A percentile compares a stretch with the other conserved stretches of the same genome.
phyloP scores from a whole-genome alignment of 768 basidiomycete genomes.

The Pisolithus orientalis region DNA sequence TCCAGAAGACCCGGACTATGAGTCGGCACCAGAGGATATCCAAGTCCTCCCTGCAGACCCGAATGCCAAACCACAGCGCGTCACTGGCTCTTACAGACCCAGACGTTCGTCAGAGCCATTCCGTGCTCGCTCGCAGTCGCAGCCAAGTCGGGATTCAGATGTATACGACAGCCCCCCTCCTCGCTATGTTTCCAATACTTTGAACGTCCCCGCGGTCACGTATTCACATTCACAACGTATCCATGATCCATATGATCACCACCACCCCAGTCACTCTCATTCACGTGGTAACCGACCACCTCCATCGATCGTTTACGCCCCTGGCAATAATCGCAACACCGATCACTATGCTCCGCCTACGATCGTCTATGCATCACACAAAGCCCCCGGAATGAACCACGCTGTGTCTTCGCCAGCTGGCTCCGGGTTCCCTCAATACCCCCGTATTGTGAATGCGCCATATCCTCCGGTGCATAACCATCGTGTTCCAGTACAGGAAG shows the following conservation, averaged over 20 bases:
- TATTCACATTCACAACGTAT: constrained; percentile 38
- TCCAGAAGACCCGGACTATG: constrained; percentile 13
- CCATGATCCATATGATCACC: constrained; percentile 28
- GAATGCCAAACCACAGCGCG: constrained; percentile 29
- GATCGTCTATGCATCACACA: constrained; percentile 49
- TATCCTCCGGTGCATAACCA: constrained; percentile 35
- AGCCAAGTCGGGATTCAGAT: constrained; percentile 22
- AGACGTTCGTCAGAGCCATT: constrained; percentile 25
- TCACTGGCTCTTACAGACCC: constrained; percentile 23
- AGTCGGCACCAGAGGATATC: constrained; percentile 51
- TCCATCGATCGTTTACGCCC: constrained; percentile 58
- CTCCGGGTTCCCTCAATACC: constrained; percentile 32
- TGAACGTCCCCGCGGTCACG: constrained; percentile 17
- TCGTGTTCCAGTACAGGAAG: constrained; percentile 34
- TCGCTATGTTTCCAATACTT: constrained; percentile 18
- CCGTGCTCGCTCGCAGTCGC: constrained; percentile 16
- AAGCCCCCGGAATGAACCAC: constrained; percentile 59
- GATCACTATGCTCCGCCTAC: constrained; percentile 56
- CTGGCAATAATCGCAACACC: constrained; percentile 34
- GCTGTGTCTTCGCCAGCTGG: constrained; percentile 58
- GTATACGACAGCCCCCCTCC: constrained; percentile 29
- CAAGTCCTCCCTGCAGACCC: constrained; percentile 50
- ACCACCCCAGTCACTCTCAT: constrained; percentile 30
- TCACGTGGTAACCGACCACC: constrained; percentile 34
- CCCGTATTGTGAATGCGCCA: constrained; percentile 35